Evolutionary conservation across 148 eudicot species (phyloP).

Genomic region (Fallopia convolvulus): DNA sequence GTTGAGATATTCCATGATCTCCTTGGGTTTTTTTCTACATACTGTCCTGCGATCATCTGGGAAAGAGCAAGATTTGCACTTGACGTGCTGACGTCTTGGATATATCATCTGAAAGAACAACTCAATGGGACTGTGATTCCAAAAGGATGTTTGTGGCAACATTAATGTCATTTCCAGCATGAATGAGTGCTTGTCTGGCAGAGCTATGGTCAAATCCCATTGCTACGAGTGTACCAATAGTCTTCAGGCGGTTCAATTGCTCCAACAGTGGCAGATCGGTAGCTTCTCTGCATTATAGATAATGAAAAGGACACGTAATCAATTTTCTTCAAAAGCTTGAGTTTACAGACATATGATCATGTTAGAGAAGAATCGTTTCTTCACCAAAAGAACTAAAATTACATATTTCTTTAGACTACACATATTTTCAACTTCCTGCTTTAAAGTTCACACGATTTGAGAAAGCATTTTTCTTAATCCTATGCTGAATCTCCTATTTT

Average conservation of each 20-base stretch:
- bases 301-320: neutral
- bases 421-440: neutral
- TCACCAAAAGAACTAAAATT: neutral
- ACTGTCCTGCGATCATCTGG: neutral
- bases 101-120: neutral
- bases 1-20: neutral
- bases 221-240: conserved; percentile 63
- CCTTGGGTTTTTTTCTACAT: neutral
- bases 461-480: neutral
- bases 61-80: conserved; percentile 1
- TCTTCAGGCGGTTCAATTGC: conserved; percentile 70
- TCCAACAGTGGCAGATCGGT: conserved; percentile 33
- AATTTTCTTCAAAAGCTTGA: neutral
- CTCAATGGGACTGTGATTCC: conserved; percentile 67
- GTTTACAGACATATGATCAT: neutral
- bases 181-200: conserved; percentile 80
- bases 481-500: neutral
- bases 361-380: neutral
- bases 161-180: conserved; percentile 76
- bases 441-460: neutral
- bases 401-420: neutral
- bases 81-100: neutral
- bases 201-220: conserved; percentile 86
- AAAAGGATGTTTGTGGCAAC: conserved; percentile 91
- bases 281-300: conserved; percentile 39